A percentile compares a stretch with the other conserved stretches of the same genome.
Evolutionary conservation across 2,329 filamentous ascomycete species (phyloP).

Genomic region (Pseudonectria buxi): DNA sequence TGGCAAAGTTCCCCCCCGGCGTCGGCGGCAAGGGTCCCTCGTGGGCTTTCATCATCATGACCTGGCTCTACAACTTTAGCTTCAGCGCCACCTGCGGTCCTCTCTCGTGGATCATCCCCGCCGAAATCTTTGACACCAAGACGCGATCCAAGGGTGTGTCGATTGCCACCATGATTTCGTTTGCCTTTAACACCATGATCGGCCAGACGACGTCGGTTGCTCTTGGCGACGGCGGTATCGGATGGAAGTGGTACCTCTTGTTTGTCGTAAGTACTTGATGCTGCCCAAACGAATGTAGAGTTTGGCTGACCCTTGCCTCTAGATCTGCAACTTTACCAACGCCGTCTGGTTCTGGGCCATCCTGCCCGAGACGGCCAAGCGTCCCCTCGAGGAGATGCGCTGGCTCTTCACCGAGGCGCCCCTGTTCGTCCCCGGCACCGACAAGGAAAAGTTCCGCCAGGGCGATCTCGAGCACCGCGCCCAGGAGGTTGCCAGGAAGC

Average conservation of each 20-base stretch:
- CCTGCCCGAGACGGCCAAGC: conserved; percentile 58
- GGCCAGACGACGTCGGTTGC: conserved; percentile 54
- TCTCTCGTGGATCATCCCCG: conserved; percentile 53
- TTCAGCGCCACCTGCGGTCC: conserved; percentile 68
- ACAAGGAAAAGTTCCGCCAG: conserved; percentile 32
- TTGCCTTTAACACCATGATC: conserved; percentile 73
- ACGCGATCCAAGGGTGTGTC: conserved; percentile 69
- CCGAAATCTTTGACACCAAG: conserved; percentile 72
- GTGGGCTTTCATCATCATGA: conserved; percentile 68
- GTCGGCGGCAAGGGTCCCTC: conserved; percentile 41
- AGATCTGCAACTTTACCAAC: conserved; percentile 54
- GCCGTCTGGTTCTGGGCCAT: conserved; percentile 52
- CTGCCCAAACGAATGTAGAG: too few species aligned
- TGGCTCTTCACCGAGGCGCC: conserved; percentile 60
- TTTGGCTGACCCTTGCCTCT: neutral
- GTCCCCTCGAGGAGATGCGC: conserved; percentile 63
- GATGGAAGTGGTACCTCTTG: conserved; percentile 43
- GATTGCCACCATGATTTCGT: conserved; percentile 65
- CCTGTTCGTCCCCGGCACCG: conserved; percentile 52
- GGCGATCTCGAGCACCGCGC: conserved; percentile 54
- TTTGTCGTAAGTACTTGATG: conserved; percentile 35
- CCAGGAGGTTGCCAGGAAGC: conserved; percentile 50
- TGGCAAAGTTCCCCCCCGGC: conserved; percentile 51
- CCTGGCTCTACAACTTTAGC: conserved; percentile 75
- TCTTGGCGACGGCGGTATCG: conserved; percentile 35